Conservation (phyloP, 2,329 filamentous ascomycete species). For the Bipolaris sorokiniana region DNA sequence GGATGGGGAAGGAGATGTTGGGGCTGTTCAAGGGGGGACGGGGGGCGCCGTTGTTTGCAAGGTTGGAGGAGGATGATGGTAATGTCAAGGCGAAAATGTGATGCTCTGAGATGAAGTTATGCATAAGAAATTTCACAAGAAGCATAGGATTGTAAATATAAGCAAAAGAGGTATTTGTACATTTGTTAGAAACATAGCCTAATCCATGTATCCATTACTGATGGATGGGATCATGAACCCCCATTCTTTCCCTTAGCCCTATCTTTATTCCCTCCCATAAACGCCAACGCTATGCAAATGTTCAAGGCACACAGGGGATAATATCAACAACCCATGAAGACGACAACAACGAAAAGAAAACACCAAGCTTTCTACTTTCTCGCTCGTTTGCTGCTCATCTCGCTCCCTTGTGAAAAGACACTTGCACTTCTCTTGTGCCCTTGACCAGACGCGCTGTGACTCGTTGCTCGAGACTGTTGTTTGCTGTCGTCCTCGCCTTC, state of each 20-base stretch:
- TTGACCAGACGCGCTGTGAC: constrained; percentile 21
- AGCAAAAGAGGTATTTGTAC: neutral
- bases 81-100: constrained; percentile 32
- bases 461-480: constrained; percentile 38
- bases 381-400: constrained; percentile 40
- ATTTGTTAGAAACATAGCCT: neutral
- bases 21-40: constrained; percentile 56
- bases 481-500: constrained; percentile 44
- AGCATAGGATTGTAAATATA: too few relatives aligned
- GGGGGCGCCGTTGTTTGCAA: constrained; percentile 39
- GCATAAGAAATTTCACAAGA: too few relatives aligned
- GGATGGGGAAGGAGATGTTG: constrained; percentile 61
- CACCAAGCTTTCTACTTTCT: constrained; percentile 30
- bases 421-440: constrained; percentile 81
- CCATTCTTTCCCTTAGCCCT: neutral
- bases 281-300: constrained; percentile 29
- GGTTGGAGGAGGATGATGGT: constrained; percentile 26
- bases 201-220: neutral
- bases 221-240: neutral
- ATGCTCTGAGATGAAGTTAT: neutral
- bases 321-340: neutral
- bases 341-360: neutral
- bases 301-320: neutral
- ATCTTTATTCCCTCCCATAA: neutral
- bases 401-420: constrained; percentile 67